Percentiles rank a stretch among this genome's conserved stretches.
These are phyloP conservation scores for Colletotrichum sp. DNA, from an alignment of 2,329 filamentous ascomycete genomes.

Conservation along the genomic window DNA sequence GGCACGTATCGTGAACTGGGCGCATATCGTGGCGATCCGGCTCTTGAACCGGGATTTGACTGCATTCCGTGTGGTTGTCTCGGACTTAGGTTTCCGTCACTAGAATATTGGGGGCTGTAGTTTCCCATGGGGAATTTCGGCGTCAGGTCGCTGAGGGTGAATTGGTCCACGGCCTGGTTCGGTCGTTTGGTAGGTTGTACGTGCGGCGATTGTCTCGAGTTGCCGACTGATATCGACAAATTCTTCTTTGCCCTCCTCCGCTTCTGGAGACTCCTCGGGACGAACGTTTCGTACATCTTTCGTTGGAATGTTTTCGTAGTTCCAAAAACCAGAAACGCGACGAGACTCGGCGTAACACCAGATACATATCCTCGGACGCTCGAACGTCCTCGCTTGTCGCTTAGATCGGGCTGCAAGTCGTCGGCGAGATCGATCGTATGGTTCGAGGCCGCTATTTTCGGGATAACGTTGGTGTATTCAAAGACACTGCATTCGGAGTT, in stretches of 20 bases:
- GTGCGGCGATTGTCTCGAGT: background rate
- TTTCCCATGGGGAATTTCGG: background rate
- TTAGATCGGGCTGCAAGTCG: slow-evolving; percentile 35
- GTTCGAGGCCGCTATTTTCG: slow-evolving; percentile 32
- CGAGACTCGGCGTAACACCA: slow-evolving; percentile 26
- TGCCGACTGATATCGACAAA: background rate
- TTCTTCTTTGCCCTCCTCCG: background rate
- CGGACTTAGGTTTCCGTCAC: background rate
- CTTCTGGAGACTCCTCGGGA: background rate
- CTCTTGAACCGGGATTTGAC: background rate
- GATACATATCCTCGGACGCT: slow-evolving; percentile 27
- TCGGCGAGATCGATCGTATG: slow-evolving; percentile 32
- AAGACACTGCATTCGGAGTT: background rate
- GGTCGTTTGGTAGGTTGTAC: background rate
- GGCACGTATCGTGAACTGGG: background rate
- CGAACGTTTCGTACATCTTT: background rate
- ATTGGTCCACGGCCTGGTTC: background rate
- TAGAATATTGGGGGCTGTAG: background rate
- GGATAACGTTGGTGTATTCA: slow-evolving; percentile 24
- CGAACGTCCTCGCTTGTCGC: slow-evolving; percentile 18
- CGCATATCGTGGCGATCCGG: background rate
- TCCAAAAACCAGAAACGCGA: slow-evolving; percentile 28
- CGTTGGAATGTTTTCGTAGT: slow-evolving; percentile 26
- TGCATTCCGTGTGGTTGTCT: background rate
- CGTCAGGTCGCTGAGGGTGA: background rate